Conservation (phyloP, 2,329 filamentous ascomycete species). For the Stachybotrys echinatus region DNA sequence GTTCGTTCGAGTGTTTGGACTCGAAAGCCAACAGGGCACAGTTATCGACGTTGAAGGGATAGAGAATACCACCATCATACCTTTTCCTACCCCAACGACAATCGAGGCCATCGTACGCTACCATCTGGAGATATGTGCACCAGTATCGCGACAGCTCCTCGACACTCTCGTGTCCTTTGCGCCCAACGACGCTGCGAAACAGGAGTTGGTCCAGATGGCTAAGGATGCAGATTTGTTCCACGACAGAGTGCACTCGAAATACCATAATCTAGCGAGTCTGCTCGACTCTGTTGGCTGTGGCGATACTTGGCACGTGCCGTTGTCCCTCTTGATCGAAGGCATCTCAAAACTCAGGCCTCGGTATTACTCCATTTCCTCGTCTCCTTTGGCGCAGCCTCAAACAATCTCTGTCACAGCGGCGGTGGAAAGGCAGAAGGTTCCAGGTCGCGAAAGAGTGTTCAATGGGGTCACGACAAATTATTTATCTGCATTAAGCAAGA, state of each 20-base stretch:
- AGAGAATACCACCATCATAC: conserved; percentile 93
- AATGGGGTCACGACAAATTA: conserved; percentile 98
- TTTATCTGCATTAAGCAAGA: conserved; percentile 92
- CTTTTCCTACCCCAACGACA: conserved; percentile 94
- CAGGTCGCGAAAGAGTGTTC: conserved; percentile 68
- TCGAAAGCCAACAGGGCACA: conserved; percentile 73
- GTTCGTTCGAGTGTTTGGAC: conserved; percentile 73
- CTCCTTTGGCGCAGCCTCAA: conserved; percentile 87
- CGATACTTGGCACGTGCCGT: conserved; percentile 81
- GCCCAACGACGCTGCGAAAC: conserved; percentile 76
- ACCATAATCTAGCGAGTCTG: conserved; percentile 85
- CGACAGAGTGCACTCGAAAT: conserved; percentile 72
- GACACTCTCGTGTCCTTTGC: conserved; percentile 84
- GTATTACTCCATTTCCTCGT: conserved; percentile 99
- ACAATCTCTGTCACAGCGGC: conserved; percentile 94
- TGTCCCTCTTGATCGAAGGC: conserved; percentile 91
- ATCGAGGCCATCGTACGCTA: conserved; percentile 92
- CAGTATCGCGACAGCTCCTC: conserved; percentile 93
- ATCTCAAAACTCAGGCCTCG: conserved; percentile 92
- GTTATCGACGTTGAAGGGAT: conserved; percentile 88
- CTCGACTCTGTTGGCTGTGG: conserved; percentile 68
- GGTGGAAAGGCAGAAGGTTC: conserved; percentile 76
- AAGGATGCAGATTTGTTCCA: conserved; percentile 95
- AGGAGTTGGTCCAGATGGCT: conserved; percentile 83
- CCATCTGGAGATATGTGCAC: conserved; percentile 93